Percentiles rank a stretch among this genome's conserved stretches.
These are phyloP conservation scores for Aquanectria penicillioides DNA, from an alignment of 2,329 filamentous ascomycete species.

Conservation along the genomic window DNA sequence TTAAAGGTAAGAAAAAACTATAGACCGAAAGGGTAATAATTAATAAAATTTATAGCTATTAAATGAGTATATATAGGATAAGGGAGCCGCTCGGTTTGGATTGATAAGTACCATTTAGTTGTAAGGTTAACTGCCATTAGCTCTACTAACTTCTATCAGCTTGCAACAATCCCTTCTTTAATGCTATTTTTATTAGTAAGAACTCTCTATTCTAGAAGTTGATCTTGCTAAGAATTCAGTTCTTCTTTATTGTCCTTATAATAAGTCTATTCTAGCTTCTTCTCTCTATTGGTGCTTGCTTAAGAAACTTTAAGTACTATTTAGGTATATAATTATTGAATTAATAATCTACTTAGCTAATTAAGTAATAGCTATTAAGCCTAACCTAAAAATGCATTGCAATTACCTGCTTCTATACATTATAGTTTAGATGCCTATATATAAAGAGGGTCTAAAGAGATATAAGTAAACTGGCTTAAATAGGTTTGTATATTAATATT, in stretches of 20 bases:
- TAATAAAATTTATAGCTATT: constrained; percentile 19
- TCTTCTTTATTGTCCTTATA: constrained; percentile 42
- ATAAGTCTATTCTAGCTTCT: constrained; percentile 38
- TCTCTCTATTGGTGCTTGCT: constrained; percentile 35
- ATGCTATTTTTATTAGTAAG: constrained; percentile 30
- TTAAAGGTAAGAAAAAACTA: constrained; percentile 30
- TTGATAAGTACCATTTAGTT: constrained; percentile 6
- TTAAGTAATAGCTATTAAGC: constrained; percentile 31
- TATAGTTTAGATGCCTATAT: constrained; percentile 58
- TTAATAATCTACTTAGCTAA: not conserved
- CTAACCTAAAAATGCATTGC: constrained; percentile 36
- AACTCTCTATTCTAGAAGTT: not conserved
- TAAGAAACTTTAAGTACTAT: constrained; percentile 40
- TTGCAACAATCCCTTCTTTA: constrained; percentile 31
- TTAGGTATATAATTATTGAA: too few relatives aligned
- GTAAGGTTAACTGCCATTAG: not conserved
- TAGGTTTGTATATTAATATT: not conserved
- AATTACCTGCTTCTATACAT: constrained; percentile 54
- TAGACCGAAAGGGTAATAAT: accelerated
- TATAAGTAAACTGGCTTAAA: not conserved
- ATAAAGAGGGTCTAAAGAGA: constrained; percentile 49
- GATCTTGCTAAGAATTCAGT: constrained; percentile 11
- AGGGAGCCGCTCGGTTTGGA: constrained; percentile 27
- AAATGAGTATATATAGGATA: constrained; percentile 34
- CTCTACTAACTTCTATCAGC: not conserved